Base-by-base conservation (phyloP, 2,329 filamentous ascomycete genomes). In the Trichoderma atrobrunneum region DNA sequence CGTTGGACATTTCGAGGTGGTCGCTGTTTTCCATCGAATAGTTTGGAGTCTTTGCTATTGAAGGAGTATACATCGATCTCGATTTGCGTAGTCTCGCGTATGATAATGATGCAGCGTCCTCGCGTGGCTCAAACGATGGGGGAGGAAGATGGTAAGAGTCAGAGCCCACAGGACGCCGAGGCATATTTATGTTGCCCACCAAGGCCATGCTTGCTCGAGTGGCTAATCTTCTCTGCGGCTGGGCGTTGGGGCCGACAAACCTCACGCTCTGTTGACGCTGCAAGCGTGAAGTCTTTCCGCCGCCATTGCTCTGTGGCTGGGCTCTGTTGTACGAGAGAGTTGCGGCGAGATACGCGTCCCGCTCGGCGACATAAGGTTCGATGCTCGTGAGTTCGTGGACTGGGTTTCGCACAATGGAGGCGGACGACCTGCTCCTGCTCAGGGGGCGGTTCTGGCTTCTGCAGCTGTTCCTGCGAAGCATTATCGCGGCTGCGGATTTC, bases 291-390 rank as follows among this genome's bases (percentile, higher is more conserved):
- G 64, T 43, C 54, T 77, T 75, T 5, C 57, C 54, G 3, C 60
- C 74, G 4, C 71, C 81, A 14, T 83, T 81, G 43, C 82, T 81
- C 64, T 83, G 83, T n/a, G 87, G 82, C 69, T 84, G 83, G 21
- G 87, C 86, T 72, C 86, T 84, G 7, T 82, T 79, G 77, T 88
- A 92, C 1, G 91, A 91, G 76, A 90, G 82, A 39, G 84, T 82
- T 8, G 91, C 91, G 26, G 91, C 90, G 51, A 87, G 85, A 51
- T 89, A 86, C 8, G 91, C 91, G 78, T 92, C 88, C 69, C 87
- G 83, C 63, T 87, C 85, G 2, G 87, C 87, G 4, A 81, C 78
- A 12, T 79, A 80, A 1, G 86, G 85, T 74, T 85, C 81, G 59
- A 89, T 86, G 65, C 85, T 82, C 64, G 87, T 83, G 24, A 87